These are phyloP conservation scores for Aspergillus affinis DNA, from an alignment of 495 filamentous ascomycete species.

Conservation along the genomic window DNA sequence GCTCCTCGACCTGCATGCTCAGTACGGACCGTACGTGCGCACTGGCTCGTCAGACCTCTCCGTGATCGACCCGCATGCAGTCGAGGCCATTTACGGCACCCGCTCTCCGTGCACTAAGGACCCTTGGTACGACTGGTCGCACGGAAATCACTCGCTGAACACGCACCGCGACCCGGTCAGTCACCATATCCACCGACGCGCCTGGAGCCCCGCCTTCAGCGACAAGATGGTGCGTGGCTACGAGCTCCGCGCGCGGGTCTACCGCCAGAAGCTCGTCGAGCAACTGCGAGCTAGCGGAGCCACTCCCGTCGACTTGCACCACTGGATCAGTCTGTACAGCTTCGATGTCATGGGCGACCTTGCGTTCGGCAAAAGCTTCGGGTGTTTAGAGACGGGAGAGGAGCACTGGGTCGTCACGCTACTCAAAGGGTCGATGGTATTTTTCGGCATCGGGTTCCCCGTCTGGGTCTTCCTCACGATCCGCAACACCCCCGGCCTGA, in stretches of 20 bases:
- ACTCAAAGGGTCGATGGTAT: conserved; percentile 24
- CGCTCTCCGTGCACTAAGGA: conserved; percentile 35
- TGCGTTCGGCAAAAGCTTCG: conserved; percentile 46
- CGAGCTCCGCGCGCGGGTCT: conserved; percentile 25
- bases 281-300: conserved; percentile 16
- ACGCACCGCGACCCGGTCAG: conserved; percentile 29
- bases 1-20: conserved; percentile 30
- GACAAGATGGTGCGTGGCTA: conserved; percentile 34
- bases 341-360: conserved; percentile 55
- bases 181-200: conserved; percentile 34
- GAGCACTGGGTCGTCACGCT: conserved; percentile 32
- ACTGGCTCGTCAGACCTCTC: conserved; percentile 36
- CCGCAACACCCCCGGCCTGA: conserved; percentile 23
- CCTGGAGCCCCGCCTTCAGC: conserved; percentile 38
- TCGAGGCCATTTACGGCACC: conserved; percentile 33
- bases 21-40: conserved; percentile 41
- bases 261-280: conserved; percentile 24
- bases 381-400: conserved; percentile 35
- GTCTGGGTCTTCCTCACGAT: conserved; percentile 37
- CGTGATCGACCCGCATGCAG: conserved; percentile 31
- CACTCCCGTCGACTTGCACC: conserved; percentile 31
- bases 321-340: conserved; percentile 46
- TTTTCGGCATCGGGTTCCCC: conserved; percentile 32
- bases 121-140: conserved; percentile 35
- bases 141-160: conserved; percentile 33